These are phyloP conservation scores for Phyllostachys edulis DNA, from an alignment of 176 grass and related monocot genomes.

Conservation along the genomic window DNA sequence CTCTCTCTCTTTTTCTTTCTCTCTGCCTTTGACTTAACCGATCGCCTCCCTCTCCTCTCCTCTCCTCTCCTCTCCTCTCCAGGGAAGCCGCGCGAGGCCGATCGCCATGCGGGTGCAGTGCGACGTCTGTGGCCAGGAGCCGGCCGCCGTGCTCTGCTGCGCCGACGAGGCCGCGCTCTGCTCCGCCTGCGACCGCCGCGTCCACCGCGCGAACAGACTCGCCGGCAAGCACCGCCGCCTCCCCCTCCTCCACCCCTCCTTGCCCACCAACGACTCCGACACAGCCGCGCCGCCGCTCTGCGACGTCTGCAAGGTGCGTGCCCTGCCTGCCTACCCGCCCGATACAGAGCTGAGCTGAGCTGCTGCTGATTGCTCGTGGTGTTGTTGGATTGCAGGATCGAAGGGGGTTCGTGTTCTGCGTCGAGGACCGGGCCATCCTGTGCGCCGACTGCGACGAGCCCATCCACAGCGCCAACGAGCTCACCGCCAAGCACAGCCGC, in stretches of 20 bases:
- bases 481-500: slow-evolving; percentile 87
- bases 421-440: slow-evolving; percentile 92
- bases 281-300: slow-evolving; percentile 41
- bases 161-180: slow-evolving; percentile 91
- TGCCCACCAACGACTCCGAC: background rate
- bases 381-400: slow-evolving; percentile 48
- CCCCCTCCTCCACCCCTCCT: slow-evolving; percentile 25
- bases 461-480: slow-evolving; percentile 74
- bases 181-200: slow-evolving; percentile 50
- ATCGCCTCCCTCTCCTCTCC: too few relatives aligned
- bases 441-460: slow-evolving; percentile 88
- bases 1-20: too few relatives aligned
- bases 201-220: slow-evolving; percentile 82
- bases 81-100: too few relatives aligned
- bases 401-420: slow-evolving; percentile 84
- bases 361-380: background rate
- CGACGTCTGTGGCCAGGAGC: too few relatives aligned
- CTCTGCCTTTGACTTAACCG: too few relatives aligned
- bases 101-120: too few relatives aligned
- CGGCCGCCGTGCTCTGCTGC: slow-evolving; percentile 87
- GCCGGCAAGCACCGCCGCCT: slow-evolving; percentile 81
- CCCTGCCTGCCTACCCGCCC: too few relatives aligned
- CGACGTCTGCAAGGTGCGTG: slow-evolving; percentile 71
- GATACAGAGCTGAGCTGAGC: background rate
- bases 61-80: too few relatives aligned